A percentile compares a stretch with the other conserved stretches of the same genome.
These are phyloP conservation scores for Hagleromyces aurorensis DNA, from an alignment of 805 yeast genomes.

Conservation along the genomic window DNA sequence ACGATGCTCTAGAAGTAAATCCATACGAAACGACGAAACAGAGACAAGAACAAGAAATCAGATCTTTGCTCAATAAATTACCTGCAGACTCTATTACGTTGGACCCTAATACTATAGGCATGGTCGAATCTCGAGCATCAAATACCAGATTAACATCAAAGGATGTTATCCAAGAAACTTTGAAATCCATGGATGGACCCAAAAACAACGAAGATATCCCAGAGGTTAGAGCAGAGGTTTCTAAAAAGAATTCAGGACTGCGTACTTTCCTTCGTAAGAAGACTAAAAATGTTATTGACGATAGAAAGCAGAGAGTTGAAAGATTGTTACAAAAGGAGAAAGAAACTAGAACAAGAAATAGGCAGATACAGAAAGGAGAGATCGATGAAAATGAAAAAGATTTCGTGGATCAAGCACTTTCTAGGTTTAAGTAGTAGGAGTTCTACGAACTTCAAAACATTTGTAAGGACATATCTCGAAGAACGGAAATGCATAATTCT, in stretches of 20 bases:
- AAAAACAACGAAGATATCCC: constrained; percentile 43
- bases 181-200: constrained; percentile 27
- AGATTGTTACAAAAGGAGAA: constrained; percentile 69
- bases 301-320: constrained; percentile 72
- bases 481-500: no score
- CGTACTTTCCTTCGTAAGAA: constrained; percentile 77
- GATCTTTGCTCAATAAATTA: constrained; percentile 75
- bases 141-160: constrained; percentile 55
- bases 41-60: constrained; percentile 89
- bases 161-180: constrained; percentile 40
- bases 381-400: constrained; percentile 45
- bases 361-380: constrained; percentile 39
- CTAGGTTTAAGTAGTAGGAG: constrained; percentile 28
- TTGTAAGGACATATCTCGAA: background rate
- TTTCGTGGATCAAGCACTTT: constrained; percentile 34
- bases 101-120: constrained; percentile 84
- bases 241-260: constrained; percentile 76
- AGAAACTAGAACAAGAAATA: constrained; percentile 49
- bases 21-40: constrained; percentile 90
- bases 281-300: constrained; percentile 77
- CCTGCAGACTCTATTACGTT: constrained; percentile 87
- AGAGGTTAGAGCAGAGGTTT: constrained; percentile 57
- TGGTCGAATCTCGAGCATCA: constrained; percentile 65
- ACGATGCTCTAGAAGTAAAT: constrained; percentile 85
- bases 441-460: constrained; percentile 1